A percentile compares a stretch with the other conserved stretches of the same genome.
Conservation (phyloP, 2,329 filamentous ascomycete genomes). For the Sporothrix phasma region DNA sequence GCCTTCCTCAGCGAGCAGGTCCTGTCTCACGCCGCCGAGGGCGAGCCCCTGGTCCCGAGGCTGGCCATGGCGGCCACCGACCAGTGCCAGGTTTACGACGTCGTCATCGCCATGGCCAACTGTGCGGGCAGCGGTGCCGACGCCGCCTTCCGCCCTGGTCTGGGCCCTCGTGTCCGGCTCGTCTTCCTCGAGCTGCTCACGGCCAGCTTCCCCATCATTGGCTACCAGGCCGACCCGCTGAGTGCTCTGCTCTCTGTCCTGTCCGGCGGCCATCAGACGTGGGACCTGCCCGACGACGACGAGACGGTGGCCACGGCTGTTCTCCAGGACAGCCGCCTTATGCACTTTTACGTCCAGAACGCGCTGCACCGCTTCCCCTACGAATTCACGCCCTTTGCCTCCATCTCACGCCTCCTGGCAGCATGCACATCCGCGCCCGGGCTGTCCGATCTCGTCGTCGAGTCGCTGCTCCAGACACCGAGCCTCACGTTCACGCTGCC, state of each 20-base stretch:
- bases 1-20: slow-evolving; percentile 43
- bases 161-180: slow-evolving; percentile 53
- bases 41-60: slow-evolving; percentile 40
- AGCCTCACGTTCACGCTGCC: slow-evolving; percentile 73
- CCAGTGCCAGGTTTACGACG: slow-evolving; percentile 42
- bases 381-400: slow-evolving; percentile 70
- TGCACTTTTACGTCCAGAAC: slow-evolving; percentile 53
- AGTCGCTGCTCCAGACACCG: slow-evolving; percentile 57
- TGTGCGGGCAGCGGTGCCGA: slow-evolving; percentile 36
- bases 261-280: slow-evolving; percentile 40
- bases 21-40: slow-evolving; percentile 33
- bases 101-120: slow-evolving; percentile 41
- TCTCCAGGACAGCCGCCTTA: slow-evolving; percentile 45
- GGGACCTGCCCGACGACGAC: slow-evolving; percentile 40
- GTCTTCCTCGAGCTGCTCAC: slow-evolving; percentile 62
- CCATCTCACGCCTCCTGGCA: slow-evolving; percentile 55
- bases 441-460: slow-evolving; percentile 40
- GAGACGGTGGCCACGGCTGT: slow-evolving; percentile 32
- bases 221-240: slow-evolving; percentile 64
- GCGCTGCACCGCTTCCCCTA: slow-evolving; percentile 74
- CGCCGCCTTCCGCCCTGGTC: slow-evolving; percentile 42
- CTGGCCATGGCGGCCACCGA: slow-evolving; percentile 41
- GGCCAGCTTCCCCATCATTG: slow-evolving; percentile 54
- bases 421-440: slow-evolving; percentile 33
- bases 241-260: slow-evolving; percentile 56